Evolutionary conservation across 2,329 filamentous ascomycete genomes (phyloP), one percentile per base, ranked within the genome.

Genomic region (Tolypocladium capitatum): DNA sequence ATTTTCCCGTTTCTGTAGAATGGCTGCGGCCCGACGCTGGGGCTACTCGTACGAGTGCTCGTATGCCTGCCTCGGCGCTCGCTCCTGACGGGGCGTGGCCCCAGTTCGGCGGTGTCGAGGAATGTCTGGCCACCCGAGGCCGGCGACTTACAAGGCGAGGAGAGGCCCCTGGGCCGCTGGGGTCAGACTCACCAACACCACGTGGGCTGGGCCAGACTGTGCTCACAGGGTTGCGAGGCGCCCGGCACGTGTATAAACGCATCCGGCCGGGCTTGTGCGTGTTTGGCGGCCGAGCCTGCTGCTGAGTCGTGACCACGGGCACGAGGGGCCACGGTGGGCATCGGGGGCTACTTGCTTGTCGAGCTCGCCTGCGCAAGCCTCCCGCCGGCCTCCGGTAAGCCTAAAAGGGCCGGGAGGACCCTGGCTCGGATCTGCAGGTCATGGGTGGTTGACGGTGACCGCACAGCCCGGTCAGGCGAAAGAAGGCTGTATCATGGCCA

Each of bases 361-460:
- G 10, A n/a, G 36, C 21, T 27, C 36, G 20, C 9, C 21, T 41
- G 36, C 21, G 13, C 36, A 27, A 40, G 36, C 11, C 20, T 24
- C 20, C 20, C 14, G 20, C 36, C 14, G n/a, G n/a, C n/a, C n/a
- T n/a, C n/a, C n/a, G n/a, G n/a, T n/a, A n/a, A n/a, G n/a, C n/a
- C n/a, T n/a, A n/a, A n/a, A 50, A 43, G 27, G 46, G n/a, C 24
- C 33, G 38, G n/a, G 48, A 42, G 28, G 9, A 43, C 45, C 38
- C 28, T 13, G 24, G 35, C 28, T 7, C n/a, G 8, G 31, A 43
- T 42, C 43, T 46, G 47, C 43, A 48, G 43, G 42, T 48, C 28
- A 46, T 46, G 32, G 32, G 16, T 33, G 46, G 28, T 13, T 44
- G 46, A 47, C 40, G 33, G 41, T 36, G 24, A 11, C 38, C 24